Evolutionary conservation across 768 basidiomycete genomes (phyloP), one percentile per base, ranked within the genome.

Genomic region (Russula sp.): DNA sequence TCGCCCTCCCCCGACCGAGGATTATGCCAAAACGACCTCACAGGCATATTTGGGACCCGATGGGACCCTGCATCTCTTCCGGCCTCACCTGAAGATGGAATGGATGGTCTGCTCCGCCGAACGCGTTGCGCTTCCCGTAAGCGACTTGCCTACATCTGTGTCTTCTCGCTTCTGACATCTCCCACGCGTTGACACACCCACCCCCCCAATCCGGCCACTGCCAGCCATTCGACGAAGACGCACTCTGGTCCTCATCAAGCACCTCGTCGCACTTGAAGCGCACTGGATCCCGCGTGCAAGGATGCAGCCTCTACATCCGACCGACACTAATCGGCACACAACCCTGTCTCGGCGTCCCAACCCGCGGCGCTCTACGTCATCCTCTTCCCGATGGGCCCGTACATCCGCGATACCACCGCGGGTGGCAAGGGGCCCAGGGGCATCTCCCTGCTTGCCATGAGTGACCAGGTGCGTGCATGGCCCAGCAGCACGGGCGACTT

Each of bases 311-410:
- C 40, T 98, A 96, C 77, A 82, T 97, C 67, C 86, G 94, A 52
- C 88, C 91, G 27, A 93, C 86, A 6, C 74, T 91, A 70, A 88
- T 81, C 61, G 79, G 76, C 22, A 79, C 79, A 1, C 74, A 77
- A 9, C 62, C 77, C 31, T 71, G 87, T 95, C 5, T 78, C 79
- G 37, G 86, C 93, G 3, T 91, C 91, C 0, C 84, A 81, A 61
- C 84, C 89, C 63, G 92, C 94, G 0, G 77, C 89, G 44, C 83
- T 98, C 40, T 98, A 91, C 74, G 87, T 97, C 63, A 88, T 98
- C 70, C 78, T 83, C 64, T 86, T 83, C 51, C 91, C 82, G 14
- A 79, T 77, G 14, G 82, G 82, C 2, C 80, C 81, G 2, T 83
- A 80, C 71, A 82, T 82, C 74, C 72, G 49, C 39, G n/a, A 55